Conservation (phyloP, 345 rosid genomes). For the Eucalyptus shirleyi region DNA sequence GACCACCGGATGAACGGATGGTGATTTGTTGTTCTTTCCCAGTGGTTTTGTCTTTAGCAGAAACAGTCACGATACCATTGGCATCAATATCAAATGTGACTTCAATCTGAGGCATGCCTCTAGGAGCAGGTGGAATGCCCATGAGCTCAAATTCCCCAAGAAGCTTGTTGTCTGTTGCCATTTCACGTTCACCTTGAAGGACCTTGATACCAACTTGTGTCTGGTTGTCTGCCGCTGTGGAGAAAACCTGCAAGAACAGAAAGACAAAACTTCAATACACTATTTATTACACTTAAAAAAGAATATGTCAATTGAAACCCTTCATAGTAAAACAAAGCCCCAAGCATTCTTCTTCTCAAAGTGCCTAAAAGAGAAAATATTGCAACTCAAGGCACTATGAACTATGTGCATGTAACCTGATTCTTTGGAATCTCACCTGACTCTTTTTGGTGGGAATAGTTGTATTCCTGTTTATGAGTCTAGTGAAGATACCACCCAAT, state of each 20-base stretch:
- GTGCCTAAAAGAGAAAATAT: background rate
- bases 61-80: slow-evolving; percentile 81
- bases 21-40: slow-evolving; percentile 78
- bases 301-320: background rate
- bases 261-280: background rate
- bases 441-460: slow-evolving; percentile 89
- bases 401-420: background rate
- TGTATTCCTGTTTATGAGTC: slow-evolving; percentile 64
- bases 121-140: slow-evolving; percentile 84
- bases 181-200: slow-evolving; percentile 89
- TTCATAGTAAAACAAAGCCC: background rate
- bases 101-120: slow-evolving; percentile 84
- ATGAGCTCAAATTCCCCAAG: slow-evolving; percentile 77
- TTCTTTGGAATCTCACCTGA: slow-evolving; percentile 21
- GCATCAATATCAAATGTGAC: slow-evolving; percentile 94
- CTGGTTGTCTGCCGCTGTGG: slow-evolving; percentile 90
- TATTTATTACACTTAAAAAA: background rate
- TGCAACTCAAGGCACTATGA: background rate
- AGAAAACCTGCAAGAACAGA: slow-evolving; percentile 41
- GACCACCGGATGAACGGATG: slow-evolving; percentile 82
- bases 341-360: background rate
- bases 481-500: slow-evolving; percentile 75
- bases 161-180: slow-evolving; percentile 76
- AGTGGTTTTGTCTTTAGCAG: slow-evolving; percentile 84
- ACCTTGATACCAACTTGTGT: slow-evolving; percentile 81